Evolutionary conservation across 2,329 filamentous ascomycete genomes (phyloP), one percentile per base, ranked within the genome.

Genomic region (Proliferodiscus dingleyae): DNA sequence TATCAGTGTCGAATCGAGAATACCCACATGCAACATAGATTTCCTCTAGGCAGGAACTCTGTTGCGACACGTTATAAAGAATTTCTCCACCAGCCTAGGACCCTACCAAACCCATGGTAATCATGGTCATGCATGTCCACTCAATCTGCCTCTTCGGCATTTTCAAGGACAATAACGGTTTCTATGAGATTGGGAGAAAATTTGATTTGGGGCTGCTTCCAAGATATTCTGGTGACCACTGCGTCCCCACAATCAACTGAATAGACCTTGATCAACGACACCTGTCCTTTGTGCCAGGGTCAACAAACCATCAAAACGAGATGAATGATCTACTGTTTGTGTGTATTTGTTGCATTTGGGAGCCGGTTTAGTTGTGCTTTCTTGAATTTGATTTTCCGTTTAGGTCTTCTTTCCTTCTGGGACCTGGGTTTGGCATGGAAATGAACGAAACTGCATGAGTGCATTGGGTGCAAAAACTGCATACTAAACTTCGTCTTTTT

Each of bases 331-430:
- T 52, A 49, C 48, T 53, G 43, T 55, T 48, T 56, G 47, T 55
- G 44, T 42, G 55, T 59, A 45, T 42, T 51, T 52, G 43, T 55
- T 53, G 59, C 56, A 60, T 60, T 61, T 59, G 51, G 52, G 43
- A 60, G 56, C 54, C 57, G 45, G 50, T 45, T 50, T 44, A 43
- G 44, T 38, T 42, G 41, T 33, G 48, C 49, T 49, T 22, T 46
- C 42, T 36, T 40, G 30, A 16, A 26, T 21, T 37, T 34, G 45
- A 48, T 32, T 45, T 45, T 49, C 45, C 43, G 46, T 41, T 50
- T 46, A 37, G 32, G 34, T 46, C 39, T 37, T 49, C 42, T 42
- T 38, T 34, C 8, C 16, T 34, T 34, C 13, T n/a, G 15, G 16
- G 50, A 43, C 49, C 50, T 43, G 47, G 40, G 41, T 39, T 50